Conservation (phyloP, 2,329 filamentous ascomycete genomes). For the Xylariomycetidae sp. region DNA sequence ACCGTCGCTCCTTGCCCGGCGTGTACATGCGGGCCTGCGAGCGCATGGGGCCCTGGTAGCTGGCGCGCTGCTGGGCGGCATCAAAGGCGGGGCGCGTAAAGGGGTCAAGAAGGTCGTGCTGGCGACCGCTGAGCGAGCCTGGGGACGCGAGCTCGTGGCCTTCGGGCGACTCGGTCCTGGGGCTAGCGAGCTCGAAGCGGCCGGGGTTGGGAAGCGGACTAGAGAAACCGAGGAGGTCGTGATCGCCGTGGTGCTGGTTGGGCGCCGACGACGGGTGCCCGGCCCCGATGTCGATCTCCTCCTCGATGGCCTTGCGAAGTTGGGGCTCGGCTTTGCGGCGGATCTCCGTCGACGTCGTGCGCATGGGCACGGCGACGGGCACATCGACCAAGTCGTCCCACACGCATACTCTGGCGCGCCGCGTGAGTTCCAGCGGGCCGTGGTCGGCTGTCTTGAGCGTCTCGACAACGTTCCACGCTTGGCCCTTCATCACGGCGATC, state of each 20-base stretch:
- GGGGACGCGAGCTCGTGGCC: constrained; percentile 17
- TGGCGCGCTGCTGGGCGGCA: constrained; percentile 18
- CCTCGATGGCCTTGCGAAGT: constrained; percentile 50
- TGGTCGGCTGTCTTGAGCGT: constrained; percentile 90
- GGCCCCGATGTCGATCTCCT: constrained; percentile 88
- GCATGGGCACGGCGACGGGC: constrained; percentile 86
- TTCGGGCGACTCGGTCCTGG: constrained; percentile 35
- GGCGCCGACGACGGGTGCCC: constrained; percentile 47
- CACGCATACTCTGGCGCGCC: constrained; percentile 85
- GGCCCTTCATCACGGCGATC: constrained; percentile 98
- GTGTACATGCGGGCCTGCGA: constrained; percentile 38
- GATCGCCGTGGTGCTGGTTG: constrained; percentile 33
- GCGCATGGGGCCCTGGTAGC: constrained; percentile 37
- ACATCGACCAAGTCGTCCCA: constrained; percentile 98
- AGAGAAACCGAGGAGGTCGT: constrained; percentile 65
- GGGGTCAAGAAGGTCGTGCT: too few species aligned
- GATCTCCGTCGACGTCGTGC: constrained; percentile 77
- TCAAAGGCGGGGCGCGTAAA: constrained; percentile 1
- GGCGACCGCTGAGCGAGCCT: constrained; percentile 6
- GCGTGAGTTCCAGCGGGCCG: constrained; percentile 86
- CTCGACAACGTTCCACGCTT: constrained; percentile 98
- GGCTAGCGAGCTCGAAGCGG: constrained; percentile 61
- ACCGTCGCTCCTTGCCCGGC: constrained; percentile 44
- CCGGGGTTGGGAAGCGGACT: constrained; percentile 67
- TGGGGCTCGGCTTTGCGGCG: constrained; percentile 55